Evolutionary conservation across 2,329 filamentous ascomycete species (phyloP).

Genomic region (Colletotrichum euphorbiae): DNA sequence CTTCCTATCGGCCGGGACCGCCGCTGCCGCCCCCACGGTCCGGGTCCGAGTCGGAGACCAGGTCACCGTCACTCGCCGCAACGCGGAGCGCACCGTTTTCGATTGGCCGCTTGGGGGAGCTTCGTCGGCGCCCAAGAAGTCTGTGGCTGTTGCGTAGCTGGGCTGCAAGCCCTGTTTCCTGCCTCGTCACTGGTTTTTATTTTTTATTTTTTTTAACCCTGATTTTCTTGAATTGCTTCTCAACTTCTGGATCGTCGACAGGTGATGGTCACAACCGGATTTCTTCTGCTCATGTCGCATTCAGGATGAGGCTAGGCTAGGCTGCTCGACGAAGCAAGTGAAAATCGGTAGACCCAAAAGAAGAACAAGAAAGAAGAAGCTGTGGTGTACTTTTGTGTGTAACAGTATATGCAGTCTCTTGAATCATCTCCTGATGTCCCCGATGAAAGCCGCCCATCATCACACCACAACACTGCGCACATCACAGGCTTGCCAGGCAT

Average conservation of each 20-base stretch:
- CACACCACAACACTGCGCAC: not conserved
- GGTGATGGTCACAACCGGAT: not conserved
- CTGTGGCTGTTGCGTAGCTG: slow-evolving; percentile 20
- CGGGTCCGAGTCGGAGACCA: slow-evolving; percentile 66
- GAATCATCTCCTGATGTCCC: slow-evolving; percentile 17
- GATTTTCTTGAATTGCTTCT: not conserved
- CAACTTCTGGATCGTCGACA: not conserved
- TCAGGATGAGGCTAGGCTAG: not conserved
- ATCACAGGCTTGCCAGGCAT: not conserved
- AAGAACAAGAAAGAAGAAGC: not conserved
- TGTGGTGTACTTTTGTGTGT: not conserved
- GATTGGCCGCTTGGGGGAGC: slow-evolving; percentile 56
- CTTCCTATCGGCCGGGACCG: slow-evolving; percentile 58
- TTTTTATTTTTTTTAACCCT: not conserved
- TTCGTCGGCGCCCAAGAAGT: not conserved
- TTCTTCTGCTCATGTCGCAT: slow-evolving; percentile 2
- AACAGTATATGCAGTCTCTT: not conserved
- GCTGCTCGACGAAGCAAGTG: not conserved
- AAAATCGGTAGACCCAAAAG: not conserved
- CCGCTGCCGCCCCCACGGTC: slow-evolving; percentile 40
- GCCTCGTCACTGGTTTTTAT: not conserved
- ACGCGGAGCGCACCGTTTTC: slow-evolving; percentile 64
- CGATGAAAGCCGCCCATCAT: not conserved
- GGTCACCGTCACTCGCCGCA: slow-evolving; percentile 63
- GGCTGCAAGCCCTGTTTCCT: not conserved